Base-by-base conservation (phyloP, 2,329 filamentous ascomycete species). In the Neurospora crassa region DNA sequence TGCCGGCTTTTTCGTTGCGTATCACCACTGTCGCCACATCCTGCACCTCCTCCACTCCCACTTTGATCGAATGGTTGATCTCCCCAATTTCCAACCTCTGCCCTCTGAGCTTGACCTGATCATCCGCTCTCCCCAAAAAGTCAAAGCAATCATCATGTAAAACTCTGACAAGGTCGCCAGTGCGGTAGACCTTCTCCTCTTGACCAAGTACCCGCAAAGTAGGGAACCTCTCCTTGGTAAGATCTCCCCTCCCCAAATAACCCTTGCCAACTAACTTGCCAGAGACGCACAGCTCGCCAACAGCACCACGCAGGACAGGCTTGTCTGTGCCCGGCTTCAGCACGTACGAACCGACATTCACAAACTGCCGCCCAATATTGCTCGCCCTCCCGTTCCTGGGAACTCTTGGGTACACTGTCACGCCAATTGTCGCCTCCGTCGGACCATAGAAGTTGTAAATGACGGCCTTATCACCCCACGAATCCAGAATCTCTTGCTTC, bases 401-500 rank as follows among this genome's bases (percentile, higher is more conserved):
- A 8, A 97, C 92, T 42, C 92, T 87, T n/a, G 90, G 90, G 76
- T 91, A 94, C 86, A 96, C 96, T 0, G 94, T 97, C 43, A 94
- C 92, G 5, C 94, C 94, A 74, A 97, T 97, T 0, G 94, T 97
- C 0, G 93, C 92, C 79, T 97, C 95, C 0, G 94, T 97, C 1
- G 94, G 95, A 0, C 94, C 94, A 74, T 97, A 93, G 2, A 93
- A 94, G 76, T 97, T 97, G 83, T 97, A 95, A 16, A 98, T 94
- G 63, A 94, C 93, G 1, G 86, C 86, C 71, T 90, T 86, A 0
- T 90, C 86, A 0, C 94, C 94, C 94, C 95, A 97, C 0, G 85
- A 87, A 76, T 97, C 91, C 1, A 97, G 83, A 68, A 97, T 96
- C 74, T 97, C 94, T 77, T 96, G 92, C 76, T 93, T 94, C 20